Percentiles rank a stretch among this genome's conserved stretches.
phyloP scores from a whole-genome alignment of 805 yeast genomes.

The Starmerella apis region DNA sequence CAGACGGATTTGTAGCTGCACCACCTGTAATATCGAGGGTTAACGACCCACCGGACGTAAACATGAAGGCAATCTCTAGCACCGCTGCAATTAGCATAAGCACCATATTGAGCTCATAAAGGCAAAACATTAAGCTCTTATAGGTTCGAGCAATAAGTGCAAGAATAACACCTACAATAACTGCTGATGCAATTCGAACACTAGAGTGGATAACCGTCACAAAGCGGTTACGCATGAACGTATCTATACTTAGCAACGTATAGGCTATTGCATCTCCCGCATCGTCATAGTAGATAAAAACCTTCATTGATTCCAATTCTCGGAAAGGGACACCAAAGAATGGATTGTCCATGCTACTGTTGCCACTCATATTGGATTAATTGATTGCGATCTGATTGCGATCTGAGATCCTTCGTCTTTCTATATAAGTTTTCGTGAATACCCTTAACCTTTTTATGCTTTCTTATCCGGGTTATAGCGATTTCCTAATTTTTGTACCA shows the following conservation, averaged over 20 bases:
- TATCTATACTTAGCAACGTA: conserved; percentile 9
- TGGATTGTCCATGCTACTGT: not conserved
- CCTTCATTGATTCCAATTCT: not conserved
- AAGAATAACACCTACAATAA: conserved; percentile 37
- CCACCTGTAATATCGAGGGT: conserved; percentile 39
- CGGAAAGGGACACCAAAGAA: conserved; percentile 1
- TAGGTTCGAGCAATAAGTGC: conserved; percentile 43
- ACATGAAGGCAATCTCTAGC: conserved; percentile 45
- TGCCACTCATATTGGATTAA: not conserved
- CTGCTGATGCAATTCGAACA: conserved; percentile 47
- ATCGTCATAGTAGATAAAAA: conserved; percentile 7
- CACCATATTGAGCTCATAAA: conserved; percentile 54
- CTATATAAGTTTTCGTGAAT: not conserved
- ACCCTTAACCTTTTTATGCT: not conserved
- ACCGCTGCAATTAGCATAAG: conserved; percentile 51
- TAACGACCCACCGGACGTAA: conserved; percentile 33
- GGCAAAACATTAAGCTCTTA: conserved; percentile 58
- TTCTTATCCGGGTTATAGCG: not conserved
- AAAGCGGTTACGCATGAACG: conserved; percentile 1
- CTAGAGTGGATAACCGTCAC: conserved; percentile 31
- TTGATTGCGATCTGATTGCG: not conserved
- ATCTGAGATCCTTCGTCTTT: not conserved
- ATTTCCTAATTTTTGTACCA: not conserved
- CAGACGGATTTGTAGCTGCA: conserved; percentile 30
- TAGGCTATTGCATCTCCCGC: conserved; percentile 1